These are phyloP conservation scores for Aureobasidium mangrovei DNA, from an alignment of 2,329 filamentous ascomycete genomes.

Conservation along the genomic window DNA sequence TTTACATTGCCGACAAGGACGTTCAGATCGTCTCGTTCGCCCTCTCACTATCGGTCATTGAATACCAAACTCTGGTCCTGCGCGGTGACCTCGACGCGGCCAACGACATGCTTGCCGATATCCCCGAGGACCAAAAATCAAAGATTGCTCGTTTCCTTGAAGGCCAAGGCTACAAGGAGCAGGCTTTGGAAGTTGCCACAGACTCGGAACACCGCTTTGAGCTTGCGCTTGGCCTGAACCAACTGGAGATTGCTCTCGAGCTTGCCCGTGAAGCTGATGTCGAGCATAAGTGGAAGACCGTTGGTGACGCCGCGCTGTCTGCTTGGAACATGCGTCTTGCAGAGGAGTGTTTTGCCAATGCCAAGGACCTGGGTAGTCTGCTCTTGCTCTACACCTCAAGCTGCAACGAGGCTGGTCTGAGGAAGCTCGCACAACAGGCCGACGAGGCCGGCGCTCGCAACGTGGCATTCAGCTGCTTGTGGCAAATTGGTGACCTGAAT, in stretches of 20 bases:
- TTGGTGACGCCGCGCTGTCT: conserved; percentile 81
- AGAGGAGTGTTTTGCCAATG: conserved; percentile 84
- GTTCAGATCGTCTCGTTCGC: conserved; percentile 83
- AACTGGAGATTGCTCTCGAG: conserved; percentile 75
- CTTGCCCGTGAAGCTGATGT: conserved; percentile 75
- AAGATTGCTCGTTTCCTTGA: conserved; percentile 97
- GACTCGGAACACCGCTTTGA: conserved; percentile 97
- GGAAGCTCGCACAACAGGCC: conserved; percentile 64
- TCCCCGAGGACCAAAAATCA: conserved; percentile 90
- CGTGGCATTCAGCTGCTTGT: conserved; percentile 81
- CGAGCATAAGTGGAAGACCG: conserved; percentile 97
- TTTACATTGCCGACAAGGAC: conserved; percentile 95
- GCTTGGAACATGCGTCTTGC: conserved; percentile 83
- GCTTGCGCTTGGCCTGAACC: conserved; percentile 71
- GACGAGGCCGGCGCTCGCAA: conserved; percentile 75
- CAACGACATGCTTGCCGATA: conserved; percentile 70
- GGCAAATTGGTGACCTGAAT: conserved; percentile 76
- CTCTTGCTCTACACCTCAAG: conserved; percentile 84
- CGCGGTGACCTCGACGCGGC: conserved; percentile 89
- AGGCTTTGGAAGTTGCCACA: conserved; percentile 87
- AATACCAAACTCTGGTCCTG: conserved; percentile 93
- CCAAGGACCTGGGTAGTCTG: conserved; percentile 82
- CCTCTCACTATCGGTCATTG: conserved; percentile 83
- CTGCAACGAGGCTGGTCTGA: conserved; percentile 65
- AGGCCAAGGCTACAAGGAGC: conserved; percentile 92